phyloP scores from a whole-genome alignment of 1,139 yeast genomes.

The Sugiyamaella castrensis region DNA sequence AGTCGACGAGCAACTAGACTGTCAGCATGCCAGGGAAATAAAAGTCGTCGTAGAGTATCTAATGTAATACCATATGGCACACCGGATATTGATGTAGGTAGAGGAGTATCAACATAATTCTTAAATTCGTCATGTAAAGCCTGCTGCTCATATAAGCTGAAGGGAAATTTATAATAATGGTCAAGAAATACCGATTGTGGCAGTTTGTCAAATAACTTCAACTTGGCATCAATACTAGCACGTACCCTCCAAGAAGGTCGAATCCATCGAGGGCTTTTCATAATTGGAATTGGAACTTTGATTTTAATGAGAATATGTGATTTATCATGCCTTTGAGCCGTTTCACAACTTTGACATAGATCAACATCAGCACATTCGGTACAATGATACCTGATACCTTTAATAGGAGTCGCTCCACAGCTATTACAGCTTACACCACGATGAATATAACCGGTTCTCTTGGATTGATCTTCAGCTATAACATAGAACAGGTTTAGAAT shows the following conservation, averaged over 20 bases:
- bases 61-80: constrained; percentile 21
- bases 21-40: constrained; percentile 18
- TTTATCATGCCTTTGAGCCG: constrained; percentile 25
- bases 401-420: constrained; percentile 35
- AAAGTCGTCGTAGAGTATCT: constrained; percentile 17
- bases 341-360: constrained; percentile 34
- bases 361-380: constrained; percentile 36
- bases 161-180: background rate
- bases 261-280: constrained; percentile 32
- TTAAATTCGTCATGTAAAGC: constrained; percentile 14
- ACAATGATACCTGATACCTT: constrained; percentile 34
- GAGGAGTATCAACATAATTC: constrained; percentile 9
- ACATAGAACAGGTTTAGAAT: constrained; percentile 26
- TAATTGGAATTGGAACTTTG: constrained; percentile 32
- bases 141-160: background rate
- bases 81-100: background rate
- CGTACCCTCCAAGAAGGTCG: constrained; percentile 21
- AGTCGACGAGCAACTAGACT: constrained; percentile 13
- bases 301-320: constrained; percentile 30
- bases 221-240: background rate
- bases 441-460: constrained; percentile 26
- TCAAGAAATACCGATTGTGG: background rate
- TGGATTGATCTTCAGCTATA: constrained; percentile 29
- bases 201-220: background rate
- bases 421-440: constrained; percentile 34